These are phyloP conservation scores for Penicillium carneum DNA, from an alignment of 2,329 filamentous ascomycete species.

Conservation along the genomic window DNA sequence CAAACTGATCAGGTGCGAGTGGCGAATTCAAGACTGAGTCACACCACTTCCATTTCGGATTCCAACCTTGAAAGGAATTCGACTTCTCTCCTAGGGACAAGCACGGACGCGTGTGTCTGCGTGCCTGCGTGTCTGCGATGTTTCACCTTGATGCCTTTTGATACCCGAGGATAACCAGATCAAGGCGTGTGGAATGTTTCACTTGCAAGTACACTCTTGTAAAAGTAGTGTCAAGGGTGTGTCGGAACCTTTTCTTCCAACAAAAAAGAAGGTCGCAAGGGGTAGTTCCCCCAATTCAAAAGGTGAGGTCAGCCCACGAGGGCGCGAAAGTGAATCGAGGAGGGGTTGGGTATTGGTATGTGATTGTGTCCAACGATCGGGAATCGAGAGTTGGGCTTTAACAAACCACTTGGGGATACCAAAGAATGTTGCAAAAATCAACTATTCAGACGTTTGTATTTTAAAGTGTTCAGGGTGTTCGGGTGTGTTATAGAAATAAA, in stretches of 20 bases:
- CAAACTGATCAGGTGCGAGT: constrained; percentile 9
- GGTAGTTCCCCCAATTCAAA: constrained; percentile 30
- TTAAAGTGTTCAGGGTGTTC: neutral
- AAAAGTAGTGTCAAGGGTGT: neutral
- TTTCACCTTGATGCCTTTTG: constrained; percentile 6
- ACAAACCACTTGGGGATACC: neutral
- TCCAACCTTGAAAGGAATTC: constrained; percentile 8
- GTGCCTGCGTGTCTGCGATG: neutral
- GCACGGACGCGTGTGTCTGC: constrained; percentile 2
- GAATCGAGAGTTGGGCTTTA: neutral
- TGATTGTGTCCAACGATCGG: neutral
- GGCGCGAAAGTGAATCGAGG: constrained; percentile 21
- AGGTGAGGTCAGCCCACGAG: constrained; percentile 31
- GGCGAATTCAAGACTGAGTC: constrained; percentile 14
- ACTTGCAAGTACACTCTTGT: neutral
- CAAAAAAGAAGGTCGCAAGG: constrained; percentile 25
- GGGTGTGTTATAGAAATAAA: constrained; percentile 1
- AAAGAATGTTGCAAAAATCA: neutral
- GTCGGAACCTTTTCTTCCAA: neutral
- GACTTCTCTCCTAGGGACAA: constrained; percentile 6
- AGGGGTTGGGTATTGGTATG: constrained; percentile 13
- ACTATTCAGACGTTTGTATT: neutral
- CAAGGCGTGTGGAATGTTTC: constrained; percentile 25
- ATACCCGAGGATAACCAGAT: neutral
- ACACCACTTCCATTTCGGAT: constrained; percentile 18